Evolutionary conservation across 805 yeast genomes (phyloP).

Genomic region (Zygosaccharomyces gambellarensis): DNA sequence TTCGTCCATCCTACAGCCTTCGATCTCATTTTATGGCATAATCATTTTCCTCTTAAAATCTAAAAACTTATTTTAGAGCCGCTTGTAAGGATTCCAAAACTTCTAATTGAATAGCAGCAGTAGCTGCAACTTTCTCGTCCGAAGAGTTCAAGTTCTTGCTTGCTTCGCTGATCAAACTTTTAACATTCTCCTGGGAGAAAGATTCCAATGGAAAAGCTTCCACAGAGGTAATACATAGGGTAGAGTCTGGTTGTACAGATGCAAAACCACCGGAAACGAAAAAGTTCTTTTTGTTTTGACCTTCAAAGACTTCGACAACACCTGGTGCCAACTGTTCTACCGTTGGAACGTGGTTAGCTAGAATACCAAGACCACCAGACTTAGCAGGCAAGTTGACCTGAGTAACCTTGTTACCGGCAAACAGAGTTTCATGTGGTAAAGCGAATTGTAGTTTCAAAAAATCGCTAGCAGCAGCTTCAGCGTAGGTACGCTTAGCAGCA

Average conservation of each 20-base stretch:
- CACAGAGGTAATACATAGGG: conserved; percentile 83
- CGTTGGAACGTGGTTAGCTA: conserved; percentile 96
- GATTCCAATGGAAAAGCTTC: conserved; percentile 92
- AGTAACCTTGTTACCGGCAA: conserved; percentile 43
- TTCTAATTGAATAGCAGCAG: conserved; percentile 92
- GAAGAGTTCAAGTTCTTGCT: conserved; percentile 82
- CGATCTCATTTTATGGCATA: not conserved
- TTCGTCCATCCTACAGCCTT: not conserved
- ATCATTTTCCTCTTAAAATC: not conserved
- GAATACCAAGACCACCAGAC: conserved; percentile 93
- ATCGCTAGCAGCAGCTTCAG: conserved; percentile 70
- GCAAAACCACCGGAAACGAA: conserved; percentile 97
- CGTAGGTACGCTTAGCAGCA: conserved; percentile 76
- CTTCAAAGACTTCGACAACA: conserved; percentile 83
- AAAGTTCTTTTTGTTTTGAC: conserved; percentile 67
- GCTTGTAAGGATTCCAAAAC: conserved; percentile 88
- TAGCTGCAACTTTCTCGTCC: conserved; percentile 86
- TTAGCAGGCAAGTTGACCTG: conserved; percentile 95
- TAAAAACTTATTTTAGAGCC: conserved; percentile 26
- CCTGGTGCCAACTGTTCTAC: conserved; percentile 97
- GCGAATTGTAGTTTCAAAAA: conserved; percentile 84
- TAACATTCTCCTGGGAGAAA: conserved; percentile 75
- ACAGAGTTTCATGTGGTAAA: conserved; percentile 75
- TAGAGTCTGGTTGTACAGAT: conserved; percentile 90
- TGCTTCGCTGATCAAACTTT: conserved; percentile 82